Evolutionary conservation across 371 early-diverging fungal species (phyloP).

Genomic region (Mucor racemosus): DNA sequence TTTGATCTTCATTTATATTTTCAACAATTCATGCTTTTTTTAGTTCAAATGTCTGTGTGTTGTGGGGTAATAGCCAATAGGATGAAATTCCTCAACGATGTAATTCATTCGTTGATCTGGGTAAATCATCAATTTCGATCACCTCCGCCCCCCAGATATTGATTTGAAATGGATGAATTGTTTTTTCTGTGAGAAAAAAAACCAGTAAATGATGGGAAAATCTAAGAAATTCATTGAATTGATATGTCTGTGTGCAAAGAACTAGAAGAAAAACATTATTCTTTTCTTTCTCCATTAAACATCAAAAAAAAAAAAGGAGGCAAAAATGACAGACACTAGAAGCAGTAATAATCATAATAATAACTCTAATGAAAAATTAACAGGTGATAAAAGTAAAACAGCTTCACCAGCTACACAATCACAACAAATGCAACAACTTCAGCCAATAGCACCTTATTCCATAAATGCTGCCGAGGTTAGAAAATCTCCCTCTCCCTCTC

Average conservation of each 20-base stretch:
- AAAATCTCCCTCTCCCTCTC: too few relatives aligned
- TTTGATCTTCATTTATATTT: not conserved
- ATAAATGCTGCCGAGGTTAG: not conserved
- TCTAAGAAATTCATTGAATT: not conserved
- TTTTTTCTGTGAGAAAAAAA: constrained; percentile 4
- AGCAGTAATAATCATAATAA: not conserved
- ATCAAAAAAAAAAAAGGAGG: not conserved
- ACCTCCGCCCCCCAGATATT: not conserved
- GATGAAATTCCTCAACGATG: not conserved
- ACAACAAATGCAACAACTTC: not conserved
- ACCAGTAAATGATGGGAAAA: not conserved
- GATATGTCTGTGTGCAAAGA: not conserved
- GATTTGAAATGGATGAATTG: not conserved
- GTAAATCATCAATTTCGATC: not conserved
- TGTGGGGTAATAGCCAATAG: constrained; percentile 1
- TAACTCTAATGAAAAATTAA: not conserved
- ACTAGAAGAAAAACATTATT: not conserved
- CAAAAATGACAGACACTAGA: not conserved
- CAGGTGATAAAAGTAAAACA: not conserved
- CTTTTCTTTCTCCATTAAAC: not conserved
- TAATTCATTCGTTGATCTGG: not conserved
- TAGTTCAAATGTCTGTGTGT: not conserved
- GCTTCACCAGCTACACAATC: not conserved
- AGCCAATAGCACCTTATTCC: constrained; percentile 10
- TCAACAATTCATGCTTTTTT: not conserved